Evolutionary conservation across 2,329 filamentous ascomycete species (phyloP), one percentile per base, ranked within the genome.

Genomic region (Microdochium paspali): DNA sequence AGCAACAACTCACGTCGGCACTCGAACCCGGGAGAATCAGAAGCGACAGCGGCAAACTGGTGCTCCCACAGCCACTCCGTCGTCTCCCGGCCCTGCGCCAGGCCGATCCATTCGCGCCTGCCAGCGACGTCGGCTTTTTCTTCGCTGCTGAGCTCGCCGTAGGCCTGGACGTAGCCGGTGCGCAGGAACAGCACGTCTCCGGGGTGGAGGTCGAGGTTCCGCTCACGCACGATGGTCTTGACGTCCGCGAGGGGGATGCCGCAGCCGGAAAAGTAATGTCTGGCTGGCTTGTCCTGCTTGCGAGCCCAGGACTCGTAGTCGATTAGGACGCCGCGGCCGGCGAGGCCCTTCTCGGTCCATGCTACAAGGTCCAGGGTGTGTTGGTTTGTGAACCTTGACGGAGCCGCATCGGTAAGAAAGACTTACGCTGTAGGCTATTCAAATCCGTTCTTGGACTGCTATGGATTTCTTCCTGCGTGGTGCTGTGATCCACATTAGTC

Each of bases 141-240:
- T 4, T 52, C 51, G 3, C 53, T 49, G 1, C 53, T 57, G 62
- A 67, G 62, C 2, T 43, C 44, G 13, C 53, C 53, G 64, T 64
- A 67, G 2, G 63, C 64, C 26, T 54, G 55, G 1, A 62, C 58
- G 7, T 66, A 51, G 1, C 65, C 65, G 18, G 66, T 57, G 5
- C 65, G 63, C 6, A 67, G 54, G 54, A 67, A 67, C 48, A 67
- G 60, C 46, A 67, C 61, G 48, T 67, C 65, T 3, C 65, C 65
- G 6, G 54, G 54, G 42, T 63, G 56, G 46, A 68, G 63, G 24
- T 54, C 49, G 45, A 67, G 62, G 10, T 62, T 59, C 48, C 58
- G 61, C 40, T 67, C 64, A 10, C 47, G 47, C 1, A 62, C 63
- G 13, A 67, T 65, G 23, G 59, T 53, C 23, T 58, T 52, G 2